Evolutionary conservation across 495 filamentous ascomycete species (phyloP).

Genomic region (Endocarpon pusillum): DNA sequence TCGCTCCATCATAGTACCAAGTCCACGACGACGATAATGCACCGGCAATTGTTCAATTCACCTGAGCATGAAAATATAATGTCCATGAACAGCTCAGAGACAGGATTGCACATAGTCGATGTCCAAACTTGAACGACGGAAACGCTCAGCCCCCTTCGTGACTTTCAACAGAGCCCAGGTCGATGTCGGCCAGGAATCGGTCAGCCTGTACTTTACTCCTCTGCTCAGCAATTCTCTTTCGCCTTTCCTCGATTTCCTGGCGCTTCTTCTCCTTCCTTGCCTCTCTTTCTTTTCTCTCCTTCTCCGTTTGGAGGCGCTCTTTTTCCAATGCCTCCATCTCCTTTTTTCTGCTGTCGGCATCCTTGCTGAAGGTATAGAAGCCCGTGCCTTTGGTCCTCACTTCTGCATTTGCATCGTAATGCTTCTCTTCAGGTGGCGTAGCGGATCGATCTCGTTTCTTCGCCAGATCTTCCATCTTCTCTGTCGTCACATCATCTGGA

Average conservation of each 20-base stretch:
- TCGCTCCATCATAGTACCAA: no score
- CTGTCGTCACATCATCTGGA: conserved; percentile 39
- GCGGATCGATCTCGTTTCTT: conserved; percentile 51
- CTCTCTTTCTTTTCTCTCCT: conserved; percentile 34
- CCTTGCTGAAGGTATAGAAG: conserved; percentile 69
- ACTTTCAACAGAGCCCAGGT: conserved; percentile 17
- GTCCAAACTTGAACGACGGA: background rate
- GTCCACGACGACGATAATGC: no score
- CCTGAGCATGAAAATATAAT: no score
- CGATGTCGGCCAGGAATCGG: conserved; percentile 46
- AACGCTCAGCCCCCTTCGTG: no score
- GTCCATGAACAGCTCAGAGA: no score
- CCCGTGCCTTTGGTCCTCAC: conserved; percentile 75
- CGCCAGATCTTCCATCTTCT: conserved; percentile 56
- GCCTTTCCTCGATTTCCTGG: conserved; percentile 35
- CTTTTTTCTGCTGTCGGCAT: conserved; percentile 41
- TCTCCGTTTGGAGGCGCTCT: conserved; percentile 53
- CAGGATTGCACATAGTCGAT: no score
- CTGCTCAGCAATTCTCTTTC: conserved; percentile 41
- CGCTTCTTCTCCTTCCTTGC: conserved; percentile 28
- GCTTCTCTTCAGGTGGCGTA: conserved; percentile 60
- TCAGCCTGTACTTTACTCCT: conserved; percentile 45
- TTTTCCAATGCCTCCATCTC: conserved; percentile 62
- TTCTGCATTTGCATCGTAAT: conserved; percentile 74
- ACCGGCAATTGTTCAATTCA: no score